Base-by-base conservation (phyloP, 1,284 basidiomycete species). In the Rhodotorula glutinis region DNA sequence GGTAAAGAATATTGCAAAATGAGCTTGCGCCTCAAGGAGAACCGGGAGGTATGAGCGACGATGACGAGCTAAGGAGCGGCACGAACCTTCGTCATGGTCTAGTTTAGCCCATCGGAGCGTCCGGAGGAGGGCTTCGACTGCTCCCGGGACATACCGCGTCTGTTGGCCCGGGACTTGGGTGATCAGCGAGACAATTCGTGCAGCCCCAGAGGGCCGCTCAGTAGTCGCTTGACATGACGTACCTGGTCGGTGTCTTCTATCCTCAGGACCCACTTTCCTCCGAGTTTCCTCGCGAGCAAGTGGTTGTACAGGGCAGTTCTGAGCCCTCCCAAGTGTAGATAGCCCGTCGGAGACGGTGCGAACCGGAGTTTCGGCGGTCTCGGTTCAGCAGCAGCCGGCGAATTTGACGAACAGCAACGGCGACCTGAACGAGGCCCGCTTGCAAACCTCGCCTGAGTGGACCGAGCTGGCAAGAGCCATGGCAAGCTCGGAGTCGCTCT, bases 221-320 rank as follows among this genome's bases (percentile, higher is more conserved):
- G n/a, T n/a, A n/a, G n/a, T n/a, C n/a, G n/a, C 43, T 44, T 16
- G 56, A 38, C 44, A 21, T 10, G 49, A 29, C 57, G 38, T 27
- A 91, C 91, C 70, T 85, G 81, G 78, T 99, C 95, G 0, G 96
- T 99, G 79, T 98, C 96, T 78, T 98, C 95, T 53, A 98, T 88
- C 46, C 96, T 83, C 67, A 98, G 80, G 44, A 97, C 85, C 90
- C 91, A 97, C 76, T 88, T 88, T 2, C 93, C 94, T 3, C 85
- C 86, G 38, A 86, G 82, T 76, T 90, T 91, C 73, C 85, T 84
- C 1, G 93, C 90, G 65, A 89, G 87, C 0, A 98, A 80, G 76
- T 97, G 85, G 77, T 98, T 98, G 81, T 94, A 94, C 5, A 98
- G 82, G 0, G 94, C 96, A 57, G 94, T 98, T 25, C 96, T 82